Evolutionary conservation across 345 rosid genomes (phyloP).

Genomic region (Erucastrum elatum): DNA sequence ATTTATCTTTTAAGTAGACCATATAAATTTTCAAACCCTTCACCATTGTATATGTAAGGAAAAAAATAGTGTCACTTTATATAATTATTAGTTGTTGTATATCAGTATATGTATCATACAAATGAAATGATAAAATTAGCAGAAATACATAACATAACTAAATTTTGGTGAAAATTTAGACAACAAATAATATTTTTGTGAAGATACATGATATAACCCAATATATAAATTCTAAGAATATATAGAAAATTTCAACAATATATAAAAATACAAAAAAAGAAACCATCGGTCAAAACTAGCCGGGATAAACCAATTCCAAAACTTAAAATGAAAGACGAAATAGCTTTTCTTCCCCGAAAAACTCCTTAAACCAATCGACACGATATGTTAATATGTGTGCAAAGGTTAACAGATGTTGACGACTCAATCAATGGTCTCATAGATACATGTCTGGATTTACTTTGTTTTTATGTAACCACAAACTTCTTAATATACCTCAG

Average conservation of each 20-base stretch:
- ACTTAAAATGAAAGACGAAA: neutral
- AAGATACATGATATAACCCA: neutral
- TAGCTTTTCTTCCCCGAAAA: neutral
- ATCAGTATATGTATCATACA: too few relatives aligned
- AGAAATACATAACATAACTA: too few relatives aligned
- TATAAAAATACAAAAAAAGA: neutral
- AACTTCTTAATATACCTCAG: neutral
- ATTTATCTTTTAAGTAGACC: too few relatives aligned
- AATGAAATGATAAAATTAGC: too few relatives aligned
- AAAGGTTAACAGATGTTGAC: neutral
- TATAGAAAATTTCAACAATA: neutral
- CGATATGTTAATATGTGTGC: neutral
- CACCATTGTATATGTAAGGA: too few relatives aligned
- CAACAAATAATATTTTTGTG: neutral
- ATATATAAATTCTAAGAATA: neutral
- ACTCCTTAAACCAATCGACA: neutral
- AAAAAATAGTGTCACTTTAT: too few relatives aligned
- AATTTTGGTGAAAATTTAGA: neutral
- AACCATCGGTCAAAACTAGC: neutral
- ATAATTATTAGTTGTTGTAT: too few relatives aligned
- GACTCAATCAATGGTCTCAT: neutral
- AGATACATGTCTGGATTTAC: neutral
- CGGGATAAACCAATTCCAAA: neutral
- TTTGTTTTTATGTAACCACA: neutral
- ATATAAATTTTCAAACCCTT: too few relatives aligned